Evolutionary conservation across 2,329 filamentous ascomycete genomes (phyloP), one percentile per base, ranked within the genome.

Genomic region (Colletotrichum sp.): DNA sequence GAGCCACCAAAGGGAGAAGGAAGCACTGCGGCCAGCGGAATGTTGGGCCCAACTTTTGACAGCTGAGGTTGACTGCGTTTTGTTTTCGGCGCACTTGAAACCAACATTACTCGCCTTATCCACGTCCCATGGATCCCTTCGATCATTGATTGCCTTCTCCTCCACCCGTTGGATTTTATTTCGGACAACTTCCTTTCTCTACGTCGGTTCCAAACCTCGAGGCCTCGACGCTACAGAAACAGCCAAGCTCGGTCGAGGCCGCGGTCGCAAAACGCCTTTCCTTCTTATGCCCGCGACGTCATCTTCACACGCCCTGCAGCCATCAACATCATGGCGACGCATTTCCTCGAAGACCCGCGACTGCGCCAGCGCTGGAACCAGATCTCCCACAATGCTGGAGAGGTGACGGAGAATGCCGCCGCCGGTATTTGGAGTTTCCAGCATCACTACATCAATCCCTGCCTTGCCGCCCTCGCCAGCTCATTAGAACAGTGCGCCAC

Each of bases 361-460:
- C 92, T 98, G 84, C 95, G 96, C 79, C 96, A 98, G 85, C 95
- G 95, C 80, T 95, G 98, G 91, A 98, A 98, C 84, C 95, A 97
- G 83, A 93, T 98, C 83, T 94, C 95, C 8, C 94, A 97, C 80
- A 98, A 96, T 81, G 92, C 98, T 85, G 96, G 98, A 85, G 91
- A 94, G 36, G 95, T 95, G 63, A 98, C 98, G 76, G 95, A 98
- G 84, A 94, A 95, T 72, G 96, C 96, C n/a, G 96, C 97, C 76
- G 95, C 95, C 64, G 93, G 94, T 72, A 94, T 99, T 81, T 99
- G 96, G 91, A 93, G 93, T 76, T 97, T 98, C 82, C 93, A 95
- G 72, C 95, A 98, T 83, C 89, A 92, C 80, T 98, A 98, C 85
- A 90, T 99, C 80, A 92, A 90, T 75, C 96, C 96, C 0, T 98